Conservation (phyloP, 1,284 basidiomycete species). For the Phellopilus nigrolimitatus region DNA sequence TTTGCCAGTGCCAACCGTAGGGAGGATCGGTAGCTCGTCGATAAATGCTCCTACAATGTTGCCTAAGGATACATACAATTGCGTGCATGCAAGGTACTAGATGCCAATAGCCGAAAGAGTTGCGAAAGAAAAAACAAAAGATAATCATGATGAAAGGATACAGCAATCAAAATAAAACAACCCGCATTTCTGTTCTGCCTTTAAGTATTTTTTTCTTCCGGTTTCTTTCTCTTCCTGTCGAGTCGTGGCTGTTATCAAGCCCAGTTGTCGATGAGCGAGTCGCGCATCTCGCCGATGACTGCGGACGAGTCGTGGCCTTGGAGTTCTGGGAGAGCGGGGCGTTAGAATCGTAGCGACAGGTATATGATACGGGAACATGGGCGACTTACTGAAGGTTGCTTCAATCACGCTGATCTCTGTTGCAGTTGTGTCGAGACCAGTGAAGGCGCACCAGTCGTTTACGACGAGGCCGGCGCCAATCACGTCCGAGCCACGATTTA, state of each 20-base stretch:
- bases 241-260: conserved; percentile 45
- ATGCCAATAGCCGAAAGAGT: too few relatives aligned
- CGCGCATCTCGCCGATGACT: conserved; percentile 92
- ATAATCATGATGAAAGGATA: too few relatives aligned
- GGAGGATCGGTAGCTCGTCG: too few relatives aligned
- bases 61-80: too few relatives aligned
- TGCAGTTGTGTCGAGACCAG: conserved; percentile 93
- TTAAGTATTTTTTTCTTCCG: not conserved
- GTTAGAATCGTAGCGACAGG: not conserved
- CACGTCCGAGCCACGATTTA: conserved; percentile 97
- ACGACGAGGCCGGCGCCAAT: conserved; percentile 97
- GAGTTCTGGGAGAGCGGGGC: conserved; percentile 52
- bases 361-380: conserved; percentile 42
- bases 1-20: too few relatives aligned
- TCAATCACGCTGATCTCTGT: conserved; percentile 99
- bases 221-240: not conserved
- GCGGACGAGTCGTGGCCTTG: conserved; percentile 85
- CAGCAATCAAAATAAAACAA: too few relatives aligned
- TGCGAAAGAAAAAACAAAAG: too few relatives aligned
- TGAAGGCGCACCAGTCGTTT: conserved; percentile 99
- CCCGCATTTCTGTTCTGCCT: not conserved
- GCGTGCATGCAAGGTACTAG: too few relatives aligned
- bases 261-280: conserved; percentile 92
- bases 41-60: too few relatives aligned
- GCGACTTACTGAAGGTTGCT: conserved; percentile 86